Conservation (phyloP, 805 yeast species). For the Cyberlindnera mississippiensis region DNA sequence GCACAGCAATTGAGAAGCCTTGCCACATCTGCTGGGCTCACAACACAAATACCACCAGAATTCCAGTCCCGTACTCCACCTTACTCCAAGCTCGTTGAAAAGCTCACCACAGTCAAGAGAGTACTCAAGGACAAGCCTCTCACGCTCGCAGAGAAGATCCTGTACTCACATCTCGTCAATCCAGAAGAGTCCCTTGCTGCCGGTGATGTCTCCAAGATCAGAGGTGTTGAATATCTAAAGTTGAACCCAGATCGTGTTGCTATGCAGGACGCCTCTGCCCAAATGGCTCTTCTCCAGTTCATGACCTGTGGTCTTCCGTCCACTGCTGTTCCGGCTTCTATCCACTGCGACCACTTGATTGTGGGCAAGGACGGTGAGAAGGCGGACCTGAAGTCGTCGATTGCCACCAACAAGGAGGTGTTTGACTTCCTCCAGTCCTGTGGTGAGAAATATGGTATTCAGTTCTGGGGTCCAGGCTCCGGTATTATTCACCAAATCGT, state of each 20-base stretch:
- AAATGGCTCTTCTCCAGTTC: slow-evolving; percentile 97
- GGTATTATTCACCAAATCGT: slow-evolving; percentile 99
- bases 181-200: slow-evolving; percentile 78
- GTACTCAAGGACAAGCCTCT: slow-evolving; percentile 70
- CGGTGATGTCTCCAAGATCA: slow-evolving; percentile 47
- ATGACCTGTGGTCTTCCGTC: slow-evolving; percentile 91
- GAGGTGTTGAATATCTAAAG: slow-evolving; percentile 90
- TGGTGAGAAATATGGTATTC: slow-evolving; percentile 92
- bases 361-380: slow-evolving; percentile 95
- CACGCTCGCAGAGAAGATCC: slow-evolving; percentile 90
- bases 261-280: slow-evolving; percentile 99
- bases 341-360: slow-evolving; percentile 97
- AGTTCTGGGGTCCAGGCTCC: slow-evolving; percentile 99
- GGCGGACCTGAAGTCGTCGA: slow-evolving; percentile 74
- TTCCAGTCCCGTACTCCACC: slow-evolving; percentile 80
- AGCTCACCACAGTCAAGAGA: slow-evolving; percentile 57
- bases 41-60: slow-evolving; percentile 45
- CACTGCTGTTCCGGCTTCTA: slow-evolving; percentile 91
- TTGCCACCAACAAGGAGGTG: slow-evolving; percentile 87
- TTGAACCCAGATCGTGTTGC: slow-evolving; percentile 97
- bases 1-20: slow-evolving; percentile 18
- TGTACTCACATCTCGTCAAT: slow-evolving; percentile 86
- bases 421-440: slow-evolving; percentile 91
- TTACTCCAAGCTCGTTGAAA: slow-evolving; percentile 66
- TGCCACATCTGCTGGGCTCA: slow-evolving; percentile 22